Percentiles rank a stretch among this genome's conserved stretches.
Conservation (phyloP, 2,329 filamentous ascomycete genomes). For the Ascochyta pisi region DNA sequence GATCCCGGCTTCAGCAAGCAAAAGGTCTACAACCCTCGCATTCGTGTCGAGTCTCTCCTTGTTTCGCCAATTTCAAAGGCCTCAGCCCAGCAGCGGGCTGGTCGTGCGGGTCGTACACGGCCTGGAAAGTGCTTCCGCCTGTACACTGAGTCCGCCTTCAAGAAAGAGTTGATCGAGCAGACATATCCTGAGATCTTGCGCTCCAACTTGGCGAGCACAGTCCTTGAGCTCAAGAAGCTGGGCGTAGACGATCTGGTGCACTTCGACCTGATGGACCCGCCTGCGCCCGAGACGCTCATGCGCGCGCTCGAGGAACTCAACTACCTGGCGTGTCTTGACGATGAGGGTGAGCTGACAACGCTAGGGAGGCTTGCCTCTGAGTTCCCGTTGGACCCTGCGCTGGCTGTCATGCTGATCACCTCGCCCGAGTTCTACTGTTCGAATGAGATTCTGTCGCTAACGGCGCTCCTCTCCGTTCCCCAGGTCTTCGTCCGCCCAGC, state of each 20-base stretch:
- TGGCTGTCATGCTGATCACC: conserved; percentile 97
- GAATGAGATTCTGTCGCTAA: conserved; percentile 96
- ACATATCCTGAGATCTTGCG: conserved; percentile 95
- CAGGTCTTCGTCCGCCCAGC: conserved; percentile 92
- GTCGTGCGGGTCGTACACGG: conserved; percentile 98
- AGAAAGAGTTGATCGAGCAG: conserved; percentile 96
- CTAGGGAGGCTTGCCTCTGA: conserved; percentile 89
- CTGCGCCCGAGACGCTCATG: conserved; percentile 98
- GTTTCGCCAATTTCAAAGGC: conserved; percentile 98
- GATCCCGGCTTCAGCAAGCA: conserved; percentile 99
- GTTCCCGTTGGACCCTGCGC: conserved; percentile 90
- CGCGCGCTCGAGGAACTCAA: conserved; percentile 96
- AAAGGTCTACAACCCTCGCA: conserved; percentile 97
- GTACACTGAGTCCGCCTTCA: conserved; percentile 95
- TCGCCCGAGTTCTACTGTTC: conserved; percentile 99
- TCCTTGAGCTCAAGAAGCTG: conserved; percentile 95
- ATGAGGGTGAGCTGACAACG: conserved; percentile 89
- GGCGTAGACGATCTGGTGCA: conserved; percentile 95
- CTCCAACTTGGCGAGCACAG: conserved; percentile 93
- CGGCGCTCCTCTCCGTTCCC: conserved; percentile 89
- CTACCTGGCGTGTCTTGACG: conserved; percentile 93
- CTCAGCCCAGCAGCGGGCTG: conserved; percentile 94
- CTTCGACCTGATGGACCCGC: conserved; percentile 98
- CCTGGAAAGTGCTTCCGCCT: conserved; percentile 98
- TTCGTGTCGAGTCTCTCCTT: conserved; percentile 94